Conservation (phyloP, 2,329 filamentous ascomycete genomes). For the Karstenula rhodostoma region DNA sequence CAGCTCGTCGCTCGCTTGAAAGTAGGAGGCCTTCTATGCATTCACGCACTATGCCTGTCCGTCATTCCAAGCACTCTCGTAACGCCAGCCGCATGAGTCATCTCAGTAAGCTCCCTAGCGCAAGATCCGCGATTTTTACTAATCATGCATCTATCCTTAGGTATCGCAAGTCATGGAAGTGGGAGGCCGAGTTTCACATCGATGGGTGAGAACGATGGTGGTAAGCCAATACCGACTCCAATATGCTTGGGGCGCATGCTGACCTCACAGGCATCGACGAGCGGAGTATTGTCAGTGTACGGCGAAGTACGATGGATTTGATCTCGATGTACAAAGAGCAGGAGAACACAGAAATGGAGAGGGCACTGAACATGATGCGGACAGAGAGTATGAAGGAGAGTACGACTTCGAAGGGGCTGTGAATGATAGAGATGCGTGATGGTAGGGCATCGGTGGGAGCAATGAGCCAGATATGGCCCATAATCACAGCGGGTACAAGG, state of each 20-base stretch:
- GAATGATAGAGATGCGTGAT: not conserved
- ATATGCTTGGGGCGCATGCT: not conserved
- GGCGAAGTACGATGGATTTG: constrained; percentile 53
- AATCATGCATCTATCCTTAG: not conserved
- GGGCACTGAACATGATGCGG: constrained; percentile 34
- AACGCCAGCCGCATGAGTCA: constrained; percentile 34
- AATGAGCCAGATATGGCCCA: too few species aligned
- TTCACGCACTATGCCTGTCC: constrained; percentile 25
- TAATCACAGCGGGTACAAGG: too few species aligned
- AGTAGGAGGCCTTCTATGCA: constrained; percentile 24
- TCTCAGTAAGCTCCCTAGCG: constrained; percentile 19
- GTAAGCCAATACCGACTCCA: not conserved
- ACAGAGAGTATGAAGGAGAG: constrained; percentile 19
- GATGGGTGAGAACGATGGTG: constrained; percentile 23
- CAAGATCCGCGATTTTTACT: not conserved
- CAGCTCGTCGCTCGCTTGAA: constrained; percentile 30
- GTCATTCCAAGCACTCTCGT: constrained; percentile 27
- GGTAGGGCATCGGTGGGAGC: too few species aligned
- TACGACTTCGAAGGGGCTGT: constrained; percentile 11
- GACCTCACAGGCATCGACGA: constrained; percentile 20
- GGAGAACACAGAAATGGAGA: constrained; percentile 46
- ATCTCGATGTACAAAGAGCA: constrained; percentile 47
- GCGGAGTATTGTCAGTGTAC: constrained; percentile 44
- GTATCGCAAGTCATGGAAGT: constrained; percentile 25
- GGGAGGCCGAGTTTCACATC: constrained; percentile 25